A percentile compares a stretch with the other conserved stretches of the same genome.
Conservation (phyloP, 495 filamentous ascomycete genomes). For the Aspergillus steynii region DNA sequence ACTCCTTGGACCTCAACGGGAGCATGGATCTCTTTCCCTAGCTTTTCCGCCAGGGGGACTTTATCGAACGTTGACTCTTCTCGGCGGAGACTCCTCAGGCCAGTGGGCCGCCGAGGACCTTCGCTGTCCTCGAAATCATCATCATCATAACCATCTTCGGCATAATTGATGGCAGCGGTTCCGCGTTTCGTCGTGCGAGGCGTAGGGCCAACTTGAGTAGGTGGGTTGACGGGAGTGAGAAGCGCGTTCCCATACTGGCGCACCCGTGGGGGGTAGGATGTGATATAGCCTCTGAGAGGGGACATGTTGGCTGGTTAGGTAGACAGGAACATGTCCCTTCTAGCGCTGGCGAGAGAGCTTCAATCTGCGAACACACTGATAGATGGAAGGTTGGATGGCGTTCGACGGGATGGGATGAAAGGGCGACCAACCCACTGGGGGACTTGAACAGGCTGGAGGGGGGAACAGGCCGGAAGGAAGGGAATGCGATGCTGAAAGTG, state of each 20-base stretch:
- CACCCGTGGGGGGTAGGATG: constrained; percentile 88
- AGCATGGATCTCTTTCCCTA: constrained; percentile 77
- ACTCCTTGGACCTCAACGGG: constrained; percentile 87
- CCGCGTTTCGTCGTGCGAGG: constrained; percentile 94
- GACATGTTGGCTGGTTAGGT: constrained; percentile 50
- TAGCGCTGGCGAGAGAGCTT: constrained; percentile 14
- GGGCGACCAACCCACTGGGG: not conserved
- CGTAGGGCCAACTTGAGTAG: constrained; percentile 62
- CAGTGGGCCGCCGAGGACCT: constrained; percentile 75
- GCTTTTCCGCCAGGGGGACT: constrained; percentile 65
- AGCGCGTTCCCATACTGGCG: constrained; percentile 92
- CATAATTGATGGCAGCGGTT: constrained; percentile 94
- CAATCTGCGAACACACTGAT: constrained; percentile 10
- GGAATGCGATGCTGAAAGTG: constrained; percentile 1
- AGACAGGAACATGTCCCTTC: constrained; percentile 46
- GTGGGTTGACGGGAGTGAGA: constrained; percentile 81
- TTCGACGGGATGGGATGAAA: not conserved
- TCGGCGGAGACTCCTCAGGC: constrained; percentile 75
- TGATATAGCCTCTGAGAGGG: constrained; percentile 83
- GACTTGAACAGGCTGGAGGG: not conserved
- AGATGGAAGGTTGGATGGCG: constrained; percentile 6
- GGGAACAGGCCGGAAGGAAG: not conserved
- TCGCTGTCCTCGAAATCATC: constrained; percentile 91
- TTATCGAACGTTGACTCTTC: constrained; percentile 69
- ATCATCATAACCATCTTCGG: constrained; percentile 93